Conservation (phyloP, 2,329 filamentous ascomycete genomes). For the Seiridium cupressi region DNA sequence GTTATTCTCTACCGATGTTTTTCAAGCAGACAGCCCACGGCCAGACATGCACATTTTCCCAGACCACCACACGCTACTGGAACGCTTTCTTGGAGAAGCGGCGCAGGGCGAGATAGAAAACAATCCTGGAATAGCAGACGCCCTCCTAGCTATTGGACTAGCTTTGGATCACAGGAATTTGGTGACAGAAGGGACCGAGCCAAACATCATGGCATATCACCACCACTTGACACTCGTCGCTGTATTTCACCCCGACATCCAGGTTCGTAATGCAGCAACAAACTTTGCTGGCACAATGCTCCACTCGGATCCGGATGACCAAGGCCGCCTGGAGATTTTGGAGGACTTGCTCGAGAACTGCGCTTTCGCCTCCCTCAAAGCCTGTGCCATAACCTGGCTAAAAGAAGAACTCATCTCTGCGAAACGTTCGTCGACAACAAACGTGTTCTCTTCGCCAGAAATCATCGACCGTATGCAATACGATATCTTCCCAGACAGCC, state of each 20-base stretch:
- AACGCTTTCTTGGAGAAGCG: conserved; percentile 50
- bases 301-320: conserved; percentile 59
- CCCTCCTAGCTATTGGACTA: conserved; percentile 57
- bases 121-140: conserved; percentile 56
- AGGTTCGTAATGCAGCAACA: conserved; percentile 54
- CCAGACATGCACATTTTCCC: conserved; percentile 60
- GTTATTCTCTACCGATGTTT: conserved; percentile 61
- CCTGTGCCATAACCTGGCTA: conserved; percentile 61
- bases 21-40: conserved; percentile 51
- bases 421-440: conserved; percentile 24
- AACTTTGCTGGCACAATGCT: conserved; percentile 51
- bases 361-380: conserved; percentile 60
- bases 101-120: conserved; percentile 46
- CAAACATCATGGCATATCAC: conserved; percentile 57
- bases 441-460: conserved; percentile 49
- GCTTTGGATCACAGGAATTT: conserved; percentile 54
- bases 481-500: conserved; percentile 57
- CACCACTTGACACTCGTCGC: conserved; percentile 57
- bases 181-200: conserved; percentile 33
- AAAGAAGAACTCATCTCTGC: conserved; percentile 59
- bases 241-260: conserved; percentile 54
- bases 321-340: conserved; percentile 58
- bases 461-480: conserved; percentile 61
- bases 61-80: conserved; percentile 53
- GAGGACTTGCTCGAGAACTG: conserved; percentile 66